Percentiles rank a stretch among this genome's conserved stretches.
Evolutionary conservation across 2,329 filamentous ascomycete species (phyloP).

Genomic region (Cryphonectria parasitica): DNA sequence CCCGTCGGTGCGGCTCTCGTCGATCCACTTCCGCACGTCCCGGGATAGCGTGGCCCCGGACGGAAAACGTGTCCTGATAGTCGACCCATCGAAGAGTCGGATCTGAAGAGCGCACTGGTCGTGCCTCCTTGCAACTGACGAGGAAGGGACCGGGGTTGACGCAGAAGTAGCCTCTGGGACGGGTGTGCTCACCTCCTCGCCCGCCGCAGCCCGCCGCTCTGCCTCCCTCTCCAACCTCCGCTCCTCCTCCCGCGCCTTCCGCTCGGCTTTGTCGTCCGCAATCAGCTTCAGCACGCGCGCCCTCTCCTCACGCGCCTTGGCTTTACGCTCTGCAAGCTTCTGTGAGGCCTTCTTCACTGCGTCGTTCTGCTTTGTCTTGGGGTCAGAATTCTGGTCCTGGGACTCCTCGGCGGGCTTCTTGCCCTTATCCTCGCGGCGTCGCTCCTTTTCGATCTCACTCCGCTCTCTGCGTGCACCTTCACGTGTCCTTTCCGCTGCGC

Average conservation of each 20-base stretch:
- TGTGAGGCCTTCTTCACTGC: slow-evolving; percentile 53
- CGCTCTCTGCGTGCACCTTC: slow-evolving; percentile 53
- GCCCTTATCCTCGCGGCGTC: slow-evolving; percentile 42
- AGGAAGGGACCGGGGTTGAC: slow-evolving; percentile 27
- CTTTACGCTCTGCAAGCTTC: slow-evolving; percentile 64
- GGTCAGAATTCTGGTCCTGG: slow-evolving; percentile 41
- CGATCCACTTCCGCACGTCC: slow-evolving; percentile 79
- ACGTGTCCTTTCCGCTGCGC: slow-evolving; percentile 40
- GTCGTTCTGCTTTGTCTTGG: slow-evolving; percentile 43
- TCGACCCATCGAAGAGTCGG: slow-evolving; percentile 82
- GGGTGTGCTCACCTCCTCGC: slow-evolving; percentile 32
- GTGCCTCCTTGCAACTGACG: slow-evolving; percentile 33
- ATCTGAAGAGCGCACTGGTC: slow-evolving; percentile 70
- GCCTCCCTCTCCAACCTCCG: slow-evolving; percentile 48
- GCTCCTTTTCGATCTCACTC: slow-evolving; percentile 43
- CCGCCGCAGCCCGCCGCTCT: slow-evolving; percentile 32
- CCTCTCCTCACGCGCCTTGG: slow-evolving; percentile 69
- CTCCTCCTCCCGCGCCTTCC: slow-evolving; percentile 59
- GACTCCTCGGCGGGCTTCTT: slow-evolving; percentile 46
- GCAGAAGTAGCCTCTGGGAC: slow-evolving; percentile 36
- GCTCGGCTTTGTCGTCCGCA: slow-evolving; percentile 73
- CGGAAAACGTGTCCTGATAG: slow-evolving; percentile 73
- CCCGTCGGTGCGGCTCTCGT: slow-evolving; percentile 61
- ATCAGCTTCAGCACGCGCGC: slow-evolving; percentile 75
- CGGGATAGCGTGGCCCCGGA: slow-evolving; percentile 62